phyloP scores from a whole-genome alignment of 1,284 basidiomycete genomes.

The Rhodofomes roseus region DNA sequence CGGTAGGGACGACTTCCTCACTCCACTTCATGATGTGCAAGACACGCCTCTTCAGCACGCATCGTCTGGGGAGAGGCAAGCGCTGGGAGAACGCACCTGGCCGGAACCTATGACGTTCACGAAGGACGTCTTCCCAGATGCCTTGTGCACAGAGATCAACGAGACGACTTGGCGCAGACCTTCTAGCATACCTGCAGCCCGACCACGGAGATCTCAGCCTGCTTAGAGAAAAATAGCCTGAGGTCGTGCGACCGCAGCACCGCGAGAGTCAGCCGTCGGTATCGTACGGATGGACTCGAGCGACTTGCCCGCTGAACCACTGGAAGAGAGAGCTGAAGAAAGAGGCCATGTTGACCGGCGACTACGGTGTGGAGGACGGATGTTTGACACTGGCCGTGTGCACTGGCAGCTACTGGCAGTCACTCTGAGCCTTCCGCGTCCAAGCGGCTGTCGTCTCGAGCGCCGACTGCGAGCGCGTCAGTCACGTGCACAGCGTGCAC shows the following conservation, averaged over 20 bases:
- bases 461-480: not conserved
- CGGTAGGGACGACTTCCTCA: slow-evolving; percentile 91
- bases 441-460: not conserved
- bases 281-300: not conserved
- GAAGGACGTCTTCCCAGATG: slow-evolving; percentile 93
- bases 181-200: slow-evolving; percentile 72
- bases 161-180: not conserved
- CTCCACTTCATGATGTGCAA: slow-evolving; percentile 57
- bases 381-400: not conserved
- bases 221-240: slow-evolving; percentile 84
- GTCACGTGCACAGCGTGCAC: not conserved
- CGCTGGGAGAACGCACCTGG: slow-evolving; percentile 47
- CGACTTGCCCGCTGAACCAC: slow-evolving; percentile 60
- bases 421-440: not conserved
- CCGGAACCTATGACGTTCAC: slow-evolving; percentile 88
- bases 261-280: not conserved
- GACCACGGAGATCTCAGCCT: slow-evolving; percentile 90
- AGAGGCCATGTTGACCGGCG: slow-evolving; percentile 42
- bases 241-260: not conserved
- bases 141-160: slow-evolving; percentile 42
- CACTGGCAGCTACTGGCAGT: not conserved
- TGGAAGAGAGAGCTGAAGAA: slow-evolving; percentile 67
- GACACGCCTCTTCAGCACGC: not conserved
- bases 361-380: not conserved
- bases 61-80: not conserved